Percentiles rank a stretch among this genome's conserved stretches.
Conservation (phyloP, 176 grass and related monocot genomes). For the Puya raimondii region DNA sequence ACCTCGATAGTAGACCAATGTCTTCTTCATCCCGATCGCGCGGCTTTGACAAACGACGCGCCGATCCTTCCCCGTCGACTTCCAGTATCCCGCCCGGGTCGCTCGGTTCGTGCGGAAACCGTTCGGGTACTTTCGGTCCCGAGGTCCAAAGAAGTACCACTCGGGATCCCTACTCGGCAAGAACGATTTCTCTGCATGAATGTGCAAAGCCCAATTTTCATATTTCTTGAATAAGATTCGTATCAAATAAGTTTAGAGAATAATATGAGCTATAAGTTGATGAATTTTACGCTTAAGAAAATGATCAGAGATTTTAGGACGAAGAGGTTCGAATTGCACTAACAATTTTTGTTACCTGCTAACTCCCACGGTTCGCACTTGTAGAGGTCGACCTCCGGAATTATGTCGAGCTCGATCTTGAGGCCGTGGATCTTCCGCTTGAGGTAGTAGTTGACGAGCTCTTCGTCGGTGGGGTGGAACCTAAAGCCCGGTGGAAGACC, state of each 20-base stretch:
- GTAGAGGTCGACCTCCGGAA: constrained; percentile 95
- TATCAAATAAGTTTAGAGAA: no score
- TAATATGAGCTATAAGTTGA: not conserved
- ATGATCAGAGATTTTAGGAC: no score
- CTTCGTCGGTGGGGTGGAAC: constrained; percentile 91
- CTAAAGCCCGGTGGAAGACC: constrained; percentile 91
- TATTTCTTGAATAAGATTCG: not conserved
- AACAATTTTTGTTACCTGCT: constrained; percentile 33
- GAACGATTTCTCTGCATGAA: constrained; percentile 80
- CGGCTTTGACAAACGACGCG: constrained; percentile 55
- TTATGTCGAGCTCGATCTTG: constrained; percentile 93
- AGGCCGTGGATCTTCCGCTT: constrained; percentile 98
- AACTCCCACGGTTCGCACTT: constrained; percentile 99
- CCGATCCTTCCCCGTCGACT: constrained; percentile 93
- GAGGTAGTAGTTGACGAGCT: constrained; percentile 98
- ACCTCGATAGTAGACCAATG: constrained; percentile 88
- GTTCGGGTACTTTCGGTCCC: constrained; percentile 82
- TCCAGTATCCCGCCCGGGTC: constrained; percentile 89
- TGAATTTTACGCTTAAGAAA: not conserved
- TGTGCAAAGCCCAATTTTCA: constrained; percentile 18
- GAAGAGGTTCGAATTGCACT: no score
- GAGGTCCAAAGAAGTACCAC: constrained; percentile 96
- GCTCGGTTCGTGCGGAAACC: constrained; percentile 94
- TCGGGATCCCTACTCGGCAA: constrained; percentile 94
- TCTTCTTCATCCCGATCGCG: constrained; percentile 98